Percentiles rank a stretch among this genome's conserved stretches.
Conservation (phyloP, 352 stramenopile genomes). For the Globisporangium ultimum region DNA sequence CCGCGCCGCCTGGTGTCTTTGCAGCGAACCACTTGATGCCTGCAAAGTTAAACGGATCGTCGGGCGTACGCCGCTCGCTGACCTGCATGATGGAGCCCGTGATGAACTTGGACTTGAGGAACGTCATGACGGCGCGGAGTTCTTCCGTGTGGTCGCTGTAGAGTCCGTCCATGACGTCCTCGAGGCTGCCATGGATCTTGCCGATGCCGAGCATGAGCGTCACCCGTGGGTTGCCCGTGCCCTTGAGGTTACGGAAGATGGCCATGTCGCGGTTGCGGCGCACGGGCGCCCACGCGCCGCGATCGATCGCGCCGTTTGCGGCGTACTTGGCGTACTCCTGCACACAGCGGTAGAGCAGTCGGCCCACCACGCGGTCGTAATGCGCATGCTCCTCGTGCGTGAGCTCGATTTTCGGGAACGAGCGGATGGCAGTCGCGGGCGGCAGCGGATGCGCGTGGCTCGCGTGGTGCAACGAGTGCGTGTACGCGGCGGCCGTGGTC, state of each 20-base stretch:
- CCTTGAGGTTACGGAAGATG: constrained; percentile 4
- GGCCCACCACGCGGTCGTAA: neutral
- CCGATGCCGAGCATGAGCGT: constrained; percentile 39
- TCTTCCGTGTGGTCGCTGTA: constrained; percentile 79
- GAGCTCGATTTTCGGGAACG: neutral
- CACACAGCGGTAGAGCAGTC: too few relatives aligned
- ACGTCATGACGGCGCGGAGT: constrained; percentile 36
- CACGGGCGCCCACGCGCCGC: constrained; percentile 2
- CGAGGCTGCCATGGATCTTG: constrained; percentile 30
- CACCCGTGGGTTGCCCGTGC: constrained; percentile 3
- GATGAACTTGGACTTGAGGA: constrained; percentile 26
- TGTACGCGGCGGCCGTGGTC: too few relatives aligned
- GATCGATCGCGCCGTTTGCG: neutral
- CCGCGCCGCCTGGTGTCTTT: constrained; percentile 20
- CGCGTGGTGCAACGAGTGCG: too few relatives aligned
- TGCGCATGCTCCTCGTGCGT: neutral
- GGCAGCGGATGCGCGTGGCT: too few relatives aligned
- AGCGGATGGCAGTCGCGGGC: too few relatives aligned
- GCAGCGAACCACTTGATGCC: constrained; percentile 41
- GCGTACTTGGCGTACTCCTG: too few relatives aligned
- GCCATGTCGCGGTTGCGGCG: constrained; percentile 4
- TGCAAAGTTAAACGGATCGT: constrained; percentile 35
- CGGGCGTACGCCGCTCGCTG: constrained; percentile 20
- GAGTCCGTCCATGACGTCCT: constrained; percentile 84
- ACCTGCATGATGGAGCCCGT: constrained; percentile 36